A percentile compares a stretch with the other conserved stretches of the same genome.
phyloP scores from a whole-genome alignment of 2,329 filamentous ascomycete species.

The Acephala macrosclerotiorum region DNA sequence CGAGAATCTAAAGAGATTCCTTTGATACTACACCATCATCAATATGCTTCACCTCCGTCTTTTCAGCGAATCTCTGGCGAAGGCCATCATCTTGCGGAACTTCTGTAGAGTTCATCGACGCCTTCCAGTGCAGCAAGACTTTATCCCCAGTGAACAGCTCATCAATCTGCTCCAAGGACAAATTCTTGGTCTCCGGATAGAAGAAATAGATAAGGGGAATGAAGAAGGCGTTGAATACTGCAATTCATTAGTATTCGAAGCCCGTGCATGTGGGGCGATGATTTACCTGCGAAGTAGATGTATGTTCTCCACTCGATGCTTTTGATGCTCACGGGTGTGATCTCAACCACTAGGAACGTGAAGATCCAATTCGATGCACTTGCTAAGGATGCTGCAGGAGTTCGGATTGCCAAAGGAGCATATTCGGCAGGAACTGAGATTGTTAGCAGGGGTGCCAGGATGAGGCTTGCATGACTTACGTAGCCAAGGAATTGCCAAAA shows the following conservation, averaged over 20 bases:
- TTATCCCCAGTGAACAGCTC: conserved; percentile 22
- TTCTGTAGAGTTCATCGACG: neutral
- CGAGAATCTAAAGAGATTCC: neutral
- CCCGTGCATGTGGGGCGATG: neutral
- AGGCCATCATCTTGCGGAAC: neutral
- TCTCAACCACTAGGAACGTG: conserved; percentile 60
- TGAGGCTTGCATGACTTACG: neutral
- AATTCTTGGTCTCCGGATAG: conserved; percentile 49
- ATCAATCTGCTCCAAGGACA: conserved; percentile 50
- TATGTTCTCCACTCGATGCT: conserved; percentile 42
- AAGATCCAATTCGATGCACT: conserved; percentile 53
- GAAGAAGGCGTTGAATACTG: conserved; percentile 3
- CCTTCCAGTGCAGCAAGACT: conserved; percentile 5
- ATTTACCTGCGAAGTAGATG: conserved; percentile 64
- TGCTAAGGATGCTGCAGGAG: conserved; percentile 48
- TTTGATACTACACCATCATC: neutral
- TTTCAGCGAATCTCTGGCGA: neutral
- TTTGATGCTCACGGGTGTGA: conserved; percentile 43
- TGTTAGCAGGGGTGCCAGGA: neutral
- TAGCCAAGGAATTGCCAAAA: neutral
- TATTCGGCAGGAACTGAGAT: conserved; percentile 55
- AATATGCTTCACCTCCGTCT: neutral
- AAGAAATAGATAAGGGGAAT: conserved; percentile 27
- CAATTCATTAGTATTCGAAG: neutral
- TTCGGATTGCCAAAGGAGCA: conserved; percentile 52